Evolutionary conservation across 345 rosid species (phyloP).

Genomic region (Citrus hindsii): DNA sequence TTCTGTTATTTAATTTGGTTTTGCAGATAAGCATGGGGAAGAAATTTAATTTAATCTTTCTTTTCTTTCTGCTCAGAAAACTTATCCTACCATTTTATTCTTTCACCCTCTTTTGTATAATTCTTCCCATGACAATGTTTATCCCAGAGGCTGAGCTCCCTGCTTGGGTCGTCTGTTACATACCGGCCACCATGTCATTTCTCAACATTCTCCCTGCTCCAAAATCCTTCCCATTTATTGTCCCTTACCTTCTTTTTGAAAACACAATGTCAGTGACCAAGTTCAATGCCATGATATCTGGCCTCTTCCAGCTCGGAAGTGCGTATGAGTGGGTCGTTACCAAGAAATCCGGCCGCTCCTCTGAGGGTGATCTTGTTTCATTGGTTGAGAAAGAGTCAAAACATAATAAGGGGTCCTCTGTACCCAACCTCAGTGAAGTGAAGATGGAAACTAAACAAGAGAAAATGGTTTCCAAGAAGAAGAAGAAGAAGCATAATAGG

Average conservation of each 20-base stretch:
- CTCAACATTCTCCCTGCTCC: slow-evolving; percentile 94
- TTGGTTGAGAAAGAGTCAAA: slow-evolving; percentile 53
- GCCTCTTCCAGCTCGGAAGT: slow-evolving; percentile 92
- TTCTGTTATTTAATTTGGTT: slow-evolving; percentile 2
- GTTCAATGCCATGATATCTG: slow-evolving; percentile 94
- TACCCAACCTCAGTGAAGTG: slow-evolving; percentile 50
- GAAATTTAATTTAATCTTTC: slow-evolving; percentile 90
- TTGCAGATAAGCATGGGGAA: slow-evolving; percentile 79
- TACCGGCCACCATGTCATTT: slow-evolving; percentile 94
- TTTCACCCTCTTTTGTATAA: slow-evolving; percentile 90
- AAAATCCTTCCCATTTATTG: slow-evolving; percentile 88
- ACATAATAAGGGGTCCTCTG: slow-evolving; percentile 54
- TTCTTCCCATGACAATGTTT: slow-evolving; percentile 96
- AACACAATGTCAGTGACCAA: slow-evolving; percentile 97
- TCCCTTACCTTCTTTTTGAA: slow-evolving; percentile 94
- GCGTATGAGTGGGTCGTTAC: slow-evolving; percentile 98
- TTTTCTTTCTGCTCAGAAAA: slow-evolving; percentile 82
- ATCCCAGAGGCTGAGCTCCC: slow-evolving; percentile 90
- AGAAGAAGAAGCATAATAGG: slow-evolving; percentile 77
- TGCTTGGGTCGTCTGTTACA: slow-evolving; percentile 91
- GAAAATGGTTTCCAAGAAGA: slow-evolving; percentile 31
- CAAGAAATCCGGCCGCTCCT: slow-evolving; percentile 90
- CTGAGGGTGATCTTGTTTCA: slow-evolving; percentile 79
- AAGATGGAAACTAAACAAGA: slow-evolving; percentile 43
- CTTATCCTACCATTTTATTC: slow-evolving; percentile 89